Base-by-base conservation (phyloP, 2,329 filamentous ascomycete genomes). In the Lasiodiplodia theobromae region DNA sequence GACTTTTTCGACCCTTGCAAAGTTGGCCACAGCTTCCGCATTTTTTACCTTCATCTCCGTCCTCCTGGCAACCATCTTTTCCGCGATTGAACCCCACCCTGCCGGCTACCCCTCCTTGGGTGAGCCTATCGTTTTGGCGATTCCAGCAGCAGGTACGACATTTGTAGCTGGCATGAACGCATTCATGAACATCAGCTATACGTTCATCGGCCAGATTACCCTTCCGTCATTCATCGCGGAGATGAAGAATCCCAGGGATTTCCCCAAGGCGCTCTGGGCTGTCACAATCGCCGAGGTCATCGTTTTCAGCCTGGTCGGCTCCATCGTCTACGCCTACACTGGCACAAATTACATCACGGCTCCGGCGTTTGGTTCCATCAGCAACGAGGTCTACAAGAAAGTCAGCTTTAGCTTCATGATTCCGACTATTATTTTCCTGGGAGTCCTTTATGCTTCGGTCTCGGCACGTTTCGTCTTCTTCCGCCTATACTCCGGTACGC, bases 151-250 rank as follows among this genome's bases (percentile, higher is more conserved):
- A 2, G 88, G 90, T 21, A 96, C 93, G 0, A 92, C 91, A 0
- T 97, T 96, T 73, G 92, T 97, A 3, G 83, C 86, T 2, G 94
- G 90, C 25, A 90, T 97, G 86, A 93, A 89, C 66, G 94, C 94
- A 0, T 97, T 97, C 80, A 86, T 97, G 78, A 97, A 97, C 81
- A 97, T 97, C 77, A 93, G 90, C 81, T 97, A 97, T 78, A 97
- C 94, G 0, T 97, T 97, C 77, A 97, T 97, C 73, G 94, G 94
- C 0, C 94, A 97, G 78, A 97, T 97, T 74, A 97, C 94, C 0
- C 86, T 97, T 16, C 94, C 94, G 0, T 95, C 92, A 73, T 97
- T 97, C 82, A 97, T 97, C 72, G 94, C 94, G 3, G 94, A 97
- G 80, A 97, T 97, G 94, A 92, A 86, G 76, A 84, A 89, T 57